These are phyloP conservation scores for Sphagnum fallax DNA, from an alignment of 228 moss, liverwort and hornwort genomes.

Conservation along the genomic window DNA sequence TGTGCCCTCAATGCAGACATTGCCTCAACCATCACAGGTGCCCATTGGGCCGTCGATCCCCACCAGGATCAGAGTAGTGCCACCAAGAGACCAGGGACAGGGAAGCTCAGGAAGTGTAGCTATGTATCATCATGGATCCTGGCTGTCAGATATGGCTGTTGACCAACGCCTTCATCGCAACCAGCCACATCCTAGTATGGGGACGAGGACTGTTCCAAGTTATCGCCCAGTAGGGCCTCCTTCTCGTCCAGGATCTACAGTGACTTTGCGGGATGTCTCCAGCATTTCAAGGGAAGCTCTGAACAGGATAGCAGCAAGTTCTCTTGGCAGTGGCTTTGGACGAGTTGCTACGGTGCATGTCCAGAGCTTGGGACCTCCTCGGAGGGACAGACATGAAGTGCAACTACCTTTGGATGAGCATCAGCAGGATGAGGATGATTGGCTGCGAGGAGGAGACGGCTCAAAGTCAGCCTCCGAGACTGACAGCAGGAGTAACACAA, in stretches of 20 bases:
- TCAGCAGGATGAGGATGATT: conserved; percentile 90
- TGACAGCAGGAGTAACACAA: conserved; percentile 36
- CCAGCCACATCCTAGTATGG: conserved; percentile 23
- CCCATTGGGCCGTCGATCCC: conserved; percentile 32
- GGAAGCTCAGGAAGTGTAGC: conserved; percentile 27
- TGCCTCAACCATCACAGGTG: conserved; percentile 32
- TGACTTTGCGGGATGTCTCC: conserved; percentile 28
- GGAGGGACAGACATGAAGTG: conserved; percentile 63
- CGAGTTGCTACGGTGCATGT: conserved; percentile 28
- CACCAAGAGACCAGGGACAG: conserved; percentile 70
- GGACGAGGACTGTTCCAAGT: conserved; percentile 11
- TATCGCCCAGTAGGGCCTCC: conserved; percentile 28
- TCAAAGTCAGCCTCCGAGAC: conserved; percentile 43
- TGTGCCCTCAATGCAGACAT: conserved; percentile 1
- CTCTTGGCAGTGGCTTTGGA: conserved; percentile 17
- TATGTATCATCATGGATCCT: conserved; percentile 56
- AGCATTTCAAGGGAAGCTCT: conserved; percentile 29
- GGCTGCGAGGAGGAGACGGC: conserved; percentile 75
- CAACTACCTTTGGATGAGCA: conserved; percentile 73
- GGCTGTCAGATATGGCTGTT: conserved; percentile 58
- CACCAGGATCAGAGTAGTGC: conserved; percentile 56
- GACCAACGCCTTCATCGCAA: conserved; percentile 66
- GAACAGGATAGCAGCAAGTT: conserved; percentile 50
- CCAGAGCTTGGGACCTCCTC: conserved; percentile 37
- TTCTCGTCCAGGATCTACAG: conserved; percentile 41